Conservation (phyloP, 257 asterid genomes). For the Solanum virginianum region DNA sequence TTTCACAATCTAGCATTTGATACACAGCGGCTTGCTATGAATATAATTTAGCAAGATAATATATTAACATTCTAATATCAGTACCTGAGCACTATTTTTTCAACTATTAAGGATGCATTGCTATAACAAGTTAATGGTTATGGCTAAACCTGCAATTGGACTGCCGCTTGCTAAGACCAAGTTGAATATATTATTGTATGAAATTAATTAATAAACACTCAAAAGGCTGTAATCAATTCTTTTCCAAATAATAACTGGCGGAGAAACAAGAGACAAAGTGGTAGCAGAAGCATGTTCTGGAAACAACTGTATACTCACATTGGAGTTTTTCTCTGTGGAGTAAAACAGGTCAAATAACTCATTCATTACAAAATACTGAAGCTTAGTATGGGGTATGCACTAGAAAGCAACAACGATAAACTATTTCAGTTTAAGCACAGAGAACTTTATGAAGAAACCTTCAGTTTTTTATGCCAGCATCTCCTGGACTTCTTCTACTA, state of each 20-base stretch:
- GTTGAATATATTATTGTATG: too few species aligned
- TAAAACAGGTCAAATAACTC: not conserved
- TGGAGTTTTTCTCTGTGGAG: conserved; percentile 72
- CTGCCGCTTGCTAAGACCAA: too few species aligned
- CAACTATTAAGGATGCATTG: too few species aligned
- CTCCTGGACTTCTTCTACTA: conserved; percentile 87
- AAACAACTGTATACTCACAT: conserved; percentile 26
- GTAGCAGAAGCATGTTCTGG: not conserved
- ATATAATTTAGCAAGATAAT: too few species aligned
- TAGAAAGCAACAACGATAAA: not conserved
- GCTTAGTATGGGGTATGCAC: not conserved
- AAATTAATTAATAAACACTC: not conserved
- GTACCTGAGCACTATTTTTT: too few species aligned
- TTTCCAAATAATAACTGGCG: not conserved
- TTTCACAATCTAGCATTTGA: too few species aligned
- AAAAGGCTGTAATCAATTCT: not conserved
- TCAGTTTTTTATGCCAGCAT: conserved; percentile 54
- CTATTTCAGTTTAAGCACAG: not conserved
- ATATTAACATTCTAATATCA: too few species aligned
- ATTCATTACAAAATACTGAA: not conserved
- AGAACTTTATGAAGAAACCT: conserved; percentile 29
- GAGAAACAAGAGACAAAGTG: not conserved
- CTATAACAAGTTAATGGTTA: too few species aligned
- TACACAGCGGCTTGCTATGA: too few species aligned
- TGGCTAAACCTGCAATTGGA: too few species aligned